phyloP scores from a whole-genome alignment of 768 basidiomycete species.

The Hypsizygus marmoreus region DNA sequence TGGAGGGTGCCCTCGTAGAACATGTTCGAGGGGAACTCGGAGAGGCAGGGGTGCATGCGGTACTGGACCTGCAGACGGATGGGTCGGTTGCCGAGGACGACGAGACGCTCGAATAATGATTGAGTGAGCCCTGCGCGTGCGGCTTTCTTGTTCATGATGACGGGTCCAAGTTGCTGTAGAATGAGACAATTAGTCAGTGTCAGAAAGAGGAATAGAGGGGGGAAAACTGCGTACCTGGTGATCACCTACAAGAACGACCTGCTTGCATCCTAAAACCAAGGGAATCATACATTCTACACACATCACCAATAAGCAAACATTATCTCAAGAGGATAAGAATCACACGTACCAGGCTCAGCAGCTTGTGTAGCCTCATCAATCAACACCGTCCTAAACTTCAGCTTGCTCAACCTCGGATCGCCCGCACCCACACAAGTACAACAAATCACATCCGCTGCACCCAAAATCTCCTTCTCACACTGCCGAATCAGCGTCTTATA shows the following conservation, averaged over 20 bases:
- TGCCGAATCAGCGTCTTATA: conserved; percentile 95
- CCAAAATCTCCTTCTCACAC: conserved; percentile 96
- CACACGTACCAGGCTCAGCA: conserved; percentile 83
- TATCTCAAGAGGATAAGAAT: conserved; percentile 3
- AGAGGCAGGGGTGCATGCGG: conserved; percentile 99
- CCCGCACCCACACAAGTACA: conserved; percentile 98
- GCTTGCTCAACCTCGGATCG: conserved; percentile 92
- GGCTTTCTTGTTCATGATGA: conserved; percentile 99
- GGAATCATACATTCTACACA: conserved; percentile 98
- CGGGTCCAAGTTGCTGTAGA: conserved; percentile 92
- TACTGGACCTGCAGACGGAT: conserved; percentile 99
- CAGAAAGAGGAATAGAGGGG: neutral
- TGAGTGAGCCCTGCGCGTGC: conserved; percentile 98
- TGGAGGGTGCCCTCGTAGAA: conserved; percentile 99
- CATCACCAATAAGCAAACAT: conserved; percentile 16
- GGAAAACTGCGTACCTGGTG: conserved; percentile 54
- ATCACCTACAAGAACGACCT: conserved; percentile 97
- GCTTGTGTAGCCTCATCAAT: conserved; percentile 99
- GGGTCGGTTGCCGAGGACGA: conserved; percentile 92
- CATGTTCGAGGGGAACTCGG: conserved; percentile 99
- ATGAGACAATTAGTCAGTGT: conserved; percentile 8
- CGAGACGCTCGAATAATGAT: conserved; percentile 96
- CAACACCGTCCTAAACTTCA: conserved; percentile 97
- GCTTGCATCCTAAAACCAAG: conserved; percentile 95
- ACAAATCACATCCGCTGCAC: conserved; percentile 96